Base-by-base conservation (phyloP, 805 yeast genomes). In the Saccharomycopsis selenospora region DNA sequence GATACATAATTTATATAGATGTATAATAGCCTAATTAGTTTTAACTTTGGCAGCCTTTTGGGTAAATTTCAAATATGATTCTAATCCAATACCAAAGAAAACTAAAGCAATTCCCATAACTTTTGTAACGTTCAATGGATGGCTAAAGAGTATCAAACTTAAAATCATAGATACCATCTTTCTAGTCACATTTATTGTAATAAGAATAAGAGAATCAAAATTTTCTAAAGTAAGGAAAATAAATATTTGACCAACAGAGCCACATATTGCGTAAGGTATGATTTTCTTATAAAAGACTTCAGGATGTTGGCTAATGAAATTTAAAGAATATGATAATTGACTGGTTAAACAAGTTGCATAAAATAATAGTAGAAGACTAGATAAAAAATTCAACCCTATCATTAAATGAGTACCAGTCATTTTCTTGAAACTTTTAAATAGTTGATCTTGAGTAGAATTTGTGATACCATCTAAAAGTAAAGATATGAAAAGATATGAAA, bases 111-210 rank as follows among this genome's bases (percentile, higher is more conserved):
- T 80, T 0, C 98, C 98, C 0, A 67, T 30, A 89, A 96, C 85
- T 66, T 93, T 98, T 6, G 69, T 64, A 2, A 48, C 5, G 27
- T 67, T 70, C 55, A 93, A 73, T 3, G 63, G 61, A 61, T 93
- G 97, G n/a, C 93, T 91, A 66, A 88, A 91, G 54, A 91, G 67
- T 3, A 87, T 63, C 45, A 93, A 96, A 59, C 95, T 85, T 46
- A 91, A 66, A 28, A 89, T 73, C 98, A 93, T 91, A 36, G 97
- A 88, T 43, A 89, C 70, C 96, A 93, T 91, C 61, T 93, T 93
- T 57, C 99, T 75, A 1, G 99, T 91, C 7, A 93, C 97, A 0
- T 98, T 93, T 14, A 95, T 91, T 36, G 96, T 91, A 25, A 91
- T 89, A 47, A 93, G 70, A 0, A 85, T 76, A 51, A 93, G 68